A percentile compares a stretch with the other conserved stretches of the same genome.
Conservation (phyloP, 176 grass and related monocot species). For the Tillandsia leiboldiana region DNA sequence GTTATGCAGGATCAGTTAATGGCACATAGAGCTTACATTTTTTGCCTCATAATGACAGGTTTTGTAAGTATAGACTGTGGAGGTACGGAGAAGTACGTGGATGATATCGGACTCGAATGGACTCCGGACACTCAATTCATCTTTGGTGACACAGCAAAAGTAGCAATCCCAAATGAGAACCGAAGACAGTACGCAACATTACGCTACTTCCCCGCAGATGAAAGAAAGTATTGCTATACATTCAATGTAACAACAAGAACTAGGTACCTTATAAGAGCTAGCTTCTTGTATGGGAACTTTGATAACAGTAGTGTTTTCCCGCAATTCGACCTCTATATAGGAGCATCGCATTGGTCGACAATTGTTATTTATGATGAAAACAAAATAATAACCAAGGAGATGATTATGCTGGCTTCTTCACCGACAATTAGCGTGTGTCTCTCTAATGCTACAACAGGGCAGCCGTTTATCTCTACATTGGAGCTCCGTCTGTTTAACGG, state of each 20-base stretch:
- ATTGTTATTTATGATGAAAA: conserved; percentile 57
- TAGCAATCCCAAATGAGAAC: conserved; percentile 28
- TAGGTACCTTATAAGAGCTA: conserved; percentile 52
- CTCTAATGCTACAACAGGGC: conserved; percentile 45
- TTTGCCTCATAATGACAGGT: conserved; percentile 29
- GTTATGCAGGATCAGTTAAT: background rate
- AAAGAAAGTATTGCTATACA: conserved; percentile 60
- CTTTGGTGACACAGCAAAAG: conserved; percentile 25
- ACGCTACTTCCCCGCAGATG: conserved; percentile 45
- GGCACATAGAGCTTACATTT: background rate
- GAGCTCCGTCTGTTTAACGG: conserved; percentile 64
- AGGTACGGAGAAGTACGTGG: conserved; percentile 38
- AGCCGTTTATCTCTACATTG: conserved; percentile 68
- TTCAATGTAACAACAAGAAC: conserved; percentile 36
- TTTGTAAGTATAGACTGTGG: conserved; percentile 67
- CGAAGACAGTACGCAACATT: conserved; percentile 39
- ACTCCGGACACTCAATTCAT: conserved; percentile 31
- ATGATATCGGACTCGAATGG: conserved; percentile 55
- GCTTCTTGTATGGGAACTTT: conserved; percentile 68
- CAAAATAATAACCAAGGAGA: conserved; percentile 39
- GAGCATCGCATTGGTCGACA: conserved; percentile 51
- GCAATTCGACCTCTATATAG: conserved; percentile 67
- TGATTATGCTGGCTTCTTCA: conserved; percentile 33
- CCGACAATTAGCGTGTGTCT: conserved; percentile 40
- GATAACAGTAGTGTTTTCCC: conserved; percentile 68